These are phyloP conservation scores for Citrus unshiu DNA, from an alignment of 345 rosid genomes.

Conservation along the genomic window DNA sequence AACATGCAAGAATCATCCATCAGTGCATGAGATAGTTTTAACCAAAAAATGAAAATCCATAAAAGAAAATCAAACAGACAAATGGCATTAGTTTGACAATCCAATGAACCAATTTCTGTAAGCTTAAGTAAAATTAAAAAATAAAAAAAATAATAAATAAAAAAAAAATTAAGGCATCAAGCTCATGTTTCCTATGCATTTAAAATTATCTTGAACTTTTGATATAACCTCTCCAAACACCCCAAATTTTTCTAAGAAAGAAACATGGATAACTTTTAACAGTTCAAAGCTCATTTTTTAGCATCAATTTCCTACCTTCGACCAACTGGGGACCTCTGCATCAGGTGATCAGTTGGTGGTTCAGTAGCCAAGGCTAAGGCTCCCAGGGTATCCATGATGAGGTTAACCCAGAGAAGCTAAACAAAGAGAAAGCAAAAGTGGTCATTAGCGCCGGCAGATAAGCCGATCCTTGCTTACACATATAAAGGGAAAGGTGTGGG, in stretches of 20 bases:
- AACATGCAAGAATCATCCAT: constrained; percentile 1
- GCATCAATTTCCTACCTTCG: constrained; percentile 52
- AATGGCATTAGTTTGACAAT: not conserved
- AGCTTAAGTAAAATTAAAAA: not conserved
- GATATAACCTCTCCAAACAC: not conserved
- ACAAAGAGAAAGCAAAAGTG: not conserved
- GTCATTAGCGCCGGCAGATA: not conserved
- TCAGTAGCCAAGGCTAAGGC: constrained; percentile 98
- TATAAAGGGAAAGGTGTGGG: not conserved
- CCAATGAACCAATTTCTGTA: not conserved
- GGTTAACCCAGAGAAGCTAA: constrained; percentile 98
- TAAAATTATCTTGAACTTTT: not conserved
- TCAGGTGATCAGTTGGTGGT: constrained; percentile 91
- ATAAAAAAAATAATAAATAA: too few species aligned
- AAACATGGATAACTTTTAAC: not conserved
- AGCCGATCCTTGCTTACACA: not conserved
- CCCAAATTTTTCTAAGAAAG: not conserved
- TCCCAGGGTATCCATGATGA: constrained; percentile 99
- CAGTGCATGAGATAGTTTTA: not conserved
- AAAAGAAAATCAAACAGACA: not conserved
- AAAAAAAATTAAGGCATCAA: not conserved
- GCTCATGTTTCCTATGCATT: not conserved
- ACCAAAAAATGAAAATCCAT: not conserved
- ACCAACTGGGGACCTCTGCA: constrained; percentile 93
- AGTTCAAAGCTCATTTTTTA: not conserved